Evolutionary conservation across 805 yeast species (phyloP).

Genomic region (Candida chauliodis): DNA sequence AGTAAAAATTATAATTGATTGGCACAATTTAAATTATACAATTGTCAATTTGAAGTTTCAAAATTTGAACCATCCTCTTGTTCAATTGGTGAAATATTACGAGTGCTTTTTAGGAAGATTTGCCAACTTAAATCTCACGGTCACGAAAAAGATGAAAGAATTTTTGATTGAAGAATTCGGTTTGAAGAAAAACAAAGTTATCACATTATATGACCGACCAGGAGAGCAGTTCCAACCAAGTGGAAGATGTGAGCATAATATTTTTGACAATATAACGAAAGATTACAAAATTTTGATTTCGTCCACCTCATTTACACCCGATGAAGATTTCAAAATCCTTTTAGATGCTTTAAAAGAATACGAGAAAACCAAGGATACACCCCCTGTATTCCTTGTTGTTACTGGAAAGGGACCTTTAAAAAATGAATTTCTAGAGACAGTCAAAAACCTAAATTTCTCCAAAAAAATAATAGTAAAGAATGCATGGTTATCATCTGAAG

Average conservation of each 20-base stretch:
- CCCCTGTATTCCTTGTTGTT: slow-evolving; percentile 65
- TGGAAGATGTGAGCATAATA: slow-evolving; percentile 18
- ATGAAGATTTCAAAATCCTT: slow-evolving; percentile 77
- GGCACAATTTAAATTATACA: slow-evolving; percentile 94
- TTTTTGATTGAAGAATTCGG: slow-evolving; percentile 57
- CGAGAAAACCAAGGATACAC: slow-evolving; percentile 45
- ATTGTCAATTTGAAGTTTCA: slow-evolving; percentile 66
- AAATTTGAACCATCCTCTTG: slow-evolving; percentile 56
- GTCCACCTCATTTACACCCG: slow-evolving; percentile 94
- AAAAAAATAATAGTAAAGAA: slow-evolving; percentile 53
- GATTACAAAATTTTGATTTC: slow-evolving; percentile 69
- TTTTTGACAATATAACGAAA: slow-evolving; percentile 24
- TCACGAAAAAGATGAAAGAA: slow-evolving; percentile 67
- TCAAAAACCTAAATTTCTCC: slow-evolving; percentile 36
- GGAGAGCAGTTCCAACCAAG: slow-evolving; percentile 60
- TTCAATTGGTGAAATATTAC: slow-evolving; percentile 53
- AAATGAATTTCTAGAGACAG: slow-evolving; percentile 45
- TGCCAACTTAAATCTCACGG: slow-evolving; percentile 76
- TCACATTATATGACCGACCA: slow-evolving; percentile 85
- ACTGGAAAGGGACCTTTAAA: slow-evolving; percentile 95
- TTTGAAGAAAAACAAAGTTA: slow-evolving; percentile 41
- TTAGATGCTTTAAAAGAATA: slow-evolving; percentile 65
- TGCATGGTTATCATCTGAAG: slow-evolving; percentile 74
- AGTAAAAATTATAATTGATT: slow-evolving; percentile 74
- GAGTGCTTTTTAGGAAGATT: slow-evolving; percentile 60